phyloP scores from a whole-genome alignment of 1,284 basidiomycete species.

The Testicularia cyperi region DNA sequence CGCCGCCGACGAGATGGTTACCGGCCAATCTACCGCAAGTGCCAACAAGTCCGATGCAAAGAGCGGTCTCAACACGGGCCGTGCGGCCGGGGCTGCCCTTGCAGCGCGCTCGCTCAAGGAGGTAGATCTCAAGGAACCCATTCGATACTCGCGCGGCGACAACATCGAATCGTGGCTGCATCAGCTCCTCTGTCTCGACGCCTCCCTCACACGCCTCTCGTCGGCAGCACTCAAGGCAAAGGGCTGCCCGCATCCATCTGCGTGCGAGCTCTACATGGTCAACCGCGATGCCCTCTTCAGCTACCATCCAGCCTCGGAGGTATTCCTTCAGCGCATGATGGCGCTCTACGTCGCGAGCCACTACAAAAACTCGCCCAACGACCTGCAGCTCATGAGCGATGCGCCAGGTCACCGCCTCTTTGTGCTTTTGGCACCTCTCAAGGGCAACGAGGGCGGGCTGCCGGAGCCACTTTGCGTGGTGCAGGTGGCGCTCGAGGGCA shows the following conservation, averaged over 20 bases:
- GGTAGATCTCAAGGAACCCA: conserved; percentile 91
- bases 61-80: conserved; percentile 32
- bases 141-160: conserved; percentile 86
- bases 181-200: conserved; percentile 85
- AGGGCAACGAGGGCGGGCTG: conserved; percentile 28
- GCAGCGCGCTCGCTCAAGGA: conserved; percentile 78
- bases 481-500: conserved; percentile 86
- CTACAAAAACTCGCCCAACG: conserved; percentile 99
- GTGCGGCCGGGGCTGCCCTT: conserved; percentile 56
- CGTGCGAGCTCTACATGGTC: conserved; percentile 93
- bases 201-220: conserved; percentile 71
- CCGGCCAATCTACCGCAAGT: conserved; percentile 64
- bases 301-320: conserved; percentile 93
- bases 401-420: conserved; percentile 96
- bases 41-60: conserved; percentile 61
- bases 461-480: conserved; percentile 80
- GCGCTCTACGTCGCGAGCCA: conserved; percentile 93
- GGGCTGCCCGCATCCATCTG: conserved; percentile 76
- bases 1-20: conserved; percentile 64
- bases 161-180: conserved; percentile 94
- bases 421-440: conserved; percentile 77
- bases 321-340: conserved; percentile 98
- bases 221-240: conserved; percentile 35
- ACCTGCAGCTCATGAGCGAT: conserved; percentile 92
- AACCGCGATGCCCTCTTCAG: conserved; percentile 95